Evolutionary conservation across 306 rosid genomes (phyloP), one percentile per base, ranked within the genome.

Genomic region (Astragalus membranaceus): DNA sequence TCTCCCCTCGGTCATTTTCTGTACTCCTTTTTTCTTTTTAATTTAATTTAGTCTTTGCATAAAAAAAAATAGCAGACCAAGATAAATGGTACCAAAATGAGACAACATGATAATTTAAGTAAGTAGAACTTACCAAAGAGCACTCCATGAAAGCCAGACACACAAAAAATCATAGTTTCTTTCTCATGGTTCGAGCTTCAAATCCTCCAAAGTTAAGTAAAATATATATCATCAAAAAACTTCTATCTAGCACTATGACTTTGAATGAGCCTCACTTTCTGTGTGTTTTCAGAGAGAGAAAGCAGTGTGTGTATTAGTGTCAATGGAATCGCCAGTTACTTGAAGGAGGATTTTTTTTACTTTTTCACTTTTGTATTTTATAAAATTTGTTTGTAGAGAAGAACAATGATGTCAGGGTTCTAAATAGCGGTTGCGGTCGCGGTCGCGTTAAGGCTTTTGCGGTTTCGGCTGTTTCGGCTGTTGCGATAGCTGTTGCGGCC

Each of bases 281-380:
- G 43, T 65, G 8, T 20, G 56, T 53, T 6, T 33, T 5, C 5
- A 20, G 65, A 35, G 26, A 29, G 36, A 33, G 46, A 10, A 77
- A 53, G 52, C 33, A 23, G 26, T 16, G 8, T 42, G 12, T 3
- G 6, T 52, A 6, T 20, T 1, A 4, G 69, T 32, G 55, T 20
- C 29, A 37, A 61, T 60, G 80, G 96, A 92, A 92, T 92, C 85
- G 46, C 20, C 42, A 78, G 82, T 88, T 90, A 69, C 96, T 90
- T 92, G 69, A 70, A 69, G 84, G 61, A 82, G 69, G 87, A 72
- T 66, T 11, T 7, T 50, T 14, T 37, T 23, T 61, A 69, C 82
- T 74, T 82, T 75, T 78, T 73, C 72, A 58, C 85, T 84, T 81
- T 58, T 69, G 5, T 35, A 41, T 7, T 54, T 42, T 74, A 9